A percentile compares a stretch with the other conserved stretches of the same genome.
These are phyloP conservation scores for Primulina tabacum DNA, from an alignment of 257 asterid genomes.

Conservation along the genomic window DNA sequence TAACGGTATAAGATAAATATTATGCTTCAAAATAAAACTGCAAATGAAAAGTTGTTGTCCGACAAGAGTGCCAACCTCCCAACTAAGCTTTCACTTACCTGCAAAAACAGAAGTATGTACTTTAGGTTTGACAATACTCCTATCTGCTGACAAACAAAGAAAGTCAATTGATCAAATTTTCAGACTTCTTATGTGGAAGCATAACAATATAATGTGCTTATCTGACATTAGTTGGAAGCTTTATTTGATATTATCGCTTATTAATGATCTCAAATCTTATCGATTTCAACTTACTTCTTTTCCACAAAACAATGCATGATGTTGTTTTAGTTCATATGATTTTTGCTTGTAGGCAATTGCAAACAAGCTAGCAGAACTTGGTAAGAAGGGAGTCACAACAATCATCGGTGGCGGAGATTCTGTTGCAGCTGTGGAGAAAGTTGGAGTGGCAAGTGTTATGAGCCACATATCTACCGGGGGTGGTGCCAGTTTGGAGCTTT, in stretches of 20 bases:
- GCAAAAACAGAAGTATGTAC: too few relatives aligned
- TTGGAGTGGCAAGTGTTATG: constrained; percentile 42
- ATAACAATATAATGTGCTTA: not conserved
- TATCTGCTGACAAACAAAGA: not conserved
- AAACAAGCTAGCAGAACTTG: constrained; percentile 42
- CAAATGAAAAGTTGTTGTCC: too few relatives aligned
- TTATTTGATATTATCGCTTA: too few relatives aligned
- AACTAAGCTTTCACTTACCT: too few relatives aligned
- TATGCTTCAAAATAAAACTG: not conserved
- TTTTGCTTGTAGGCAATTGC: constrained; percentile 35
- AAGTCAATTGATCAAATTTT: not conserved
- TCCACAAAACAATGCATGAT: not conserved
- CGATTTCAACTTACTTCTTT: too few relatives aligned
- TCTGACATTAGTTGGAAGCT: too few relatives aligned
- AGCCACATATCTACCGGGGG: constrained; percentile 51
- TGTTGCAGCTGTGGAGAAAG: constrained; percentile 52
- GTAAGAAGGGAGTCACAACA: constrained; percentile 42
- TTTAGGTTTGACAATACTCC: too few relatives aligned
- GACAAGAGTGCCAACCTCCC: too few relatives aligned
- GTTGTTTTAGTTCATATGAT: not conserved
- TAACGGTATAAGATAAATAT: too few relatives aligned
- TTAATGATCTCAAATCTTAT: too few relatives aligned
- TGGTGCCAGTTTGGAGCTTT: constrained; percentile 54
- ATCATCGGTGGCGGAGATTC: constrained; percentile 53
- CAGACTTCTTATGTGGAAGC: too few relatives aligned